Percentiles rank a stretch among this genome's conserved stretches.
These are phyloP conservation scores for Microbotryum lychnidis-dioicae DNA, from an alignment of 1,284 basidiomycete genomes.

Conservation along the genomic window DNA sequence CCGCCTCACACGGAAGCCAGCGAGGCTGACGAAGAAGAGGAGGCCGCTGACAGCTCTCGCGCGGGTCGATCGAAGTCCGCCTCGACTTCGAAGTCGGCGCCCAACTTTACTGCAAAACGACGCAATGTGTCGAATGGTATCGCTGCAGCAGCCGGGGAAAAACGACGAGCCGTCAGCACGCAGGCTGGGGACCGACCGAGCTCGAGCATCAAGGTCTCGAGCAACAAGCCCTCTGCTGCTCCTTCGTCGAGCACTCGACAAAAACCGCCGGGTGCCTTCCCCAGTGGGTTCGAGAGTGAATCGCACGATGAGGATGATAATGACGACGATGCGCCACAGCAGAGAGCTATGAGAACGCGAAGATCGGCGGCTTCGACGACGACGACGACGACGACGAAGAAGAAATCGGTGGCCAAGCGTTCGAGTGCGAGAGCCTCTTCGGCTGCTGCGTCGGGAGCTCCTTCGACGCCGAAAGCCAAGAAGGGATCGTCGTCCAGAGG, in stretches of 20 bases:
- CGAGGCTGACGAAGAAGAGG: not conserved
- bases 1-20: not conserved
- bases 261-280: no score
- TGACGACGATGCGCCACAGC: no score
- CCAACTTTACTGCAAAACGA: not conserved
- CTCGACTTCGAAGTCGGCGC: conserved; percentile 5
- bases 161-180: conserved; percentile 21
- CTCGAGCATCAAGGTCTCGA: not conserved
- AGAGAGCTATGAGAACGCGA: no score
- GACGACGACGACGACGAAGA: not conserved
- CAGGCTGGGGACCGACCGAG: conserved; percentile 4
- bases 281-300: no score
- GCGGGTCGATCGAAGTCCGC: conserved; percentile 4
- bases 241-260: no score
- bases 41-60: not conserved
- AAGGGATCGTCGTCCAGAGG: no score
- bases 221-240: no score
- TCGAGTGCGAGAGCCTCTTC: no score
- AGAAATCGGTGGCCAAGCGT: not conserved
- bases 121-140: not conserved
- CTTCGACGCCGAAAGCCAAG: no score
- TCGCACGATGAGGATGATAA: no score
- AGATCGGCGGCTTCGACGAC: not conserved
- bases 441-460: no score
- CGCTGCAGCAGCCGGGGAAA: conserved; percentile 5